These are phyloP conservation scores for Candida ficus DNA, from an alignment of 805 yeast species.

Conservation along the genomic window DNA sequence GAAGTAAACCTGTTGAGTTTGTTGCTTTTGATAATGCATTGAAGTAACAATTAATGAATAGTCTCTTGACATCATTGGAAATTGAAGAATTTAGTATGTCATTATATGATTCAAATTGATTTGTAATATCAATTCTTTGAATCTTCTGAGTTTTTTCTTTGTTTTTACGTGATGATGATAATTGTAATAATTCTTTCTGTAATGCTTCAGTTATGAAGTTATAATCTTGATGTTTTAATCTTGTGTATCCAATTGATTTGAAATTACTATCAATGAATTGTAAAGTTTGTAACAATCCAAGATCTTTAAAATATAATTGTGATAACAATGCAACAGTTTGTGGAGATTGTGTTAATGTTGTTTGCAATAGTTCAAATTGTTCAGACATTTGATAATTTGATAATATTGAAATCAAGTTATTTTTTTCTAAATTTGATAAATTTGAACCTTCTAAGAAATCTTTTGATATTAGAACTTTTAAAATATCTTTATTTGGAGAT, in stretches of 20 bases:
- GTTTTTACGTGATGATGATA: constrained; percentile 4
- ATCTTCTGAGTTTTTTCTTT: constrained; percentile 8
- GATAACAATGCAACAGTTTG: background rate
- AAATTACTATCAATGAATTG: background rate
- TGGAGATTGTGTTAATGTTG: background rate
- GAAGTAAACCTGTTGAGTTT: constrained; percentile 19
- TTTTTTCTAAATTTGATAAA: background rate
- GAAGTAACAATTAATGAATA: constrained; percentile 12
- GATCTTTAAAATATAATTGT: constrained; percentile 1
- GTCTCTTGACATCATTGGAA: background rate
- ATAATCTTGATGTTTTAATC: constrained; percentile 7
- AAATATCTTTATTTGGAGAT: background rate
- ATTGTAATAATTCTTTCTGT: constrained; percentile 1
- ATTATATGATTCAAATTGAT: background rate
- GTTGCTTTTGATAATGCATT: constrained; percentile 9
- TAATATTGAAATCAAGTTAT: background rate
- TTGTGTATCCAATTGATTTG: background rate
- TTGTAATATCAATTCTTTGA: constrained; percentile 18
- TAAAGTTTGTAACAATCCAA: constrained; percentile 1
- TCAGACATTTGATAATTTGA: background rate
- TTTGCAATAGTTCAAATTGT: background rate
- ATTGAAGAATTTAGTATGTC: background rate
- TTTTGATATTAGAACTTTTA: background rate
- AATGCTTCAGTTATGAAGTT: constrained; percentile 10
- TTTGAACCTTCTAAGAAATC: background rate